Evolutionary conservation across 164 flowering plant genomes (phyloP), one percentile per base, ranked within the genome.

Genomic region (Vitis amurensis): DNA sequence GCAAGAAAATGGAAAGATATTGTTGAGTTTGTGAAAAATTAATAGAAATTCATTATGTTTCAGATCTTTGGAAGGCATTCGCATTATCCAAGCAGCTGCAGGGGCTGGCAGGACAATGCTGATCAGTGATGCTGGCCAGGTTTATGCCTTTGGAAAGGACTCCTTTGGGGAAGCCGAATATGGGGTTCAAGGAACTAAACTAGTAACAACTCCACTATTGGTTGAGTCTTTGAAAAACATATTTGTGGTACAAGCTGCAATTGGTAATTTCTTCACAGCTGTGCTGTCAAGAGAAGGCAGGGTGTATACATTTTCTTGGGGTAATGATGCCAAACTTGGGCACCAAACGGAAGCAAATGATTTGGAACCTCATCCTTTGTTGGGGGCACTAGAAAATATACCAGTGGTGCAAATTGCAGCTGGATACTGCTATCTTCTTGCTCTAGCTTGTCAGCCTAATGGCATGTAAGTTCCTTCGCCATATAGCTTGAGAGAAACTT

Each of bases 381-480:
- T 85, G 70, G 98, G 99, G 2, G 86, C 94, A 29, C 83, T 96
- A 3, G 98, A 92, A 75, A 84, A 92, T 72, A 71, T 88, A 56
- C 98, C 90, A 0, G 97, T 93, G n/a, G 97, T 96, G 64, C 97
- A 96, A 82, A 93, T 96, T 73, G 95, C 98, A 9, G 97, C 99
- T 62, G 99, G 99, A 64, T 89, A 92, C 73, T 96, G 99, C 80
- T 96, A 92, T 77, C 98, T 96, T 84, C 97, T 96, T 75, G 91
- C 91, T 19, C 84, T 96, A 69, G 90, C 94, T 58, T 96, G 94
- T 73, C 88, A 93, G 73, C 92, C 97, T 70, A 74, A 75, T 79
- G 93, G 97, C 76, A 93, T 92, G 99, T 96, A 73, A 92, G 97
- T 58, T 64, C 59, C 68, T 63, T 44, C 59, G 12, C 50, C 19